Base-by-base conservation (phyloP, 2,329 filamentous ascomycete species). In the Hymenotorrendiella dingleyae region DNA sequence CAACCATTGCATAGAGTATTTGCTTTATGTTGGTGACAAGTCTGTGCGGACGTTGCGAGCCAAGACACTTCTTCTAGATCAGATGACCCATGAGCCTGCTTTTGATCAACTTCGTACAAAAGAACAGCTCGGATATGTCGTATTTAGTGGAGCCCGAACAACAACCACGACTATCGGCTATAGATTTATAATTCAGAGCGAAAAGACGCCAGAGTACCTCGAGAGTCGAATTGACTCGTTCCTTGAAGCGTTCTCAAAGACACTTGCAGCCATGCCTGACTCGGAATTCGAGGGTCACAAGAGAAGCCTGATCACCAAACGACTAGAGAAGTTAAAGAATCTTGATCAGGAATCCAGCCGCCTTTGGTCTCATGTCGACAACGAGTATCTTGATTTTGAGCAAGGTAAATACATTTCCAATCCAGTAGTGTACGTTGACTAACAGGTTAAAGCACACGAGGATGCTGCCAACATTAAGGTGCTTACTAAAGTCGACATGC, bases 61-160 rank as follows among this genome's bases (percentile, higher is more conserved):
- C 11, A 89, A 86, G 63, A 74, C 86, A 0, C 71, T 94, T 30
- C 73, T 98, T 5, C 74, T 96, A 30, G 84, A 87, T 20, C 93
- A 97, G 64, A 85, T 98, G 67, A 82, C 88, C 0, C 86, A 94
- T 43, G 93, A 98, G 67, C 90, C 90, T 4, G 85, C 85, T 7
- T 98, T 97, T 60, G 88, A 98, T 64, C 89, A 94, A 63, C 74
- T 98, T 6, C 80, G 93, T 37, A 97, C 93, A 32, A 96, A 97
- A 65, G 91, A 98, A 64, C 91, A 98, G 66, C 82, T 98, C 6
- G 93, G 93, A 10, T 98, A 98, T 56, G 86, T 98, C 40, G 91
- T 98, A 1, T 95, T 91, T 65, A 91, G 86, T 36, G 86, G 88
- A 21, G 73, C 80, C 9, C 73, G 83, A 28, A 75, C 76, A 40